Evolutionary conservation across 176 grass and related monocot species (phyloP), one percentile per base, ranked within the genome.

Genomic region (Oryza australiensis): DNA sequence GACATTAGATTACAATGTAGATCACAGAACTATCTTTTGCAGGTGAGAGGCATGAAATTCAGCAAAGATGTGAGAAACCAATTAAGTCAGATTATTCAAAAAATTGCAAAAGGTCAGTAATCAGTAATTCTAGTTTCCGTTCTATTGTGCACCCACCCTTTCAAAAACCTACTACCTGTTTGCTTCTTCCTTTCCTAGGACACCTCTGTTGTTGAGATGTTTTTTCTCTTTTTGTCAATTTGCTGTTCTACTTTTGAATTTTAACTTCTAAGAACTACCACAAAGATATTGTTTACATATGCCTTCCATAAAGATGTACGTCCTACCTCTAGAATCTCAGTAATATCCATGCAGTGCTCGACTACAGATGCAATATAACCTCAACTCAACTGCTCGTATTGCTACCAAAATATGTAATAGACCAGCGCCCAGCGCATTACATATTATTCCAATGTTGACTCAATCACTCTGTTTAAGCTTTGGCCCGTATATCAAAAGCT

Each of bases 21-120:
- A 82, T n/a, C 24, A 62, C 11, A 12, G 16, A 34, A 70, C 32
- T 75, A 34, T 76, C 20, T 63, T 84, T 83, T 86, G 38, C 82
- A 98, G 95, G 84, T 90, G 26, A 86, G 95, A 27, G 82, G 90
- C 84, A 94, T 98, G 95, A 98, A 81, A 74, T 98, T 98, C 28
- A 87, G 95, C 90, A 98, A 92, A 93, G 92, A 98, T 82, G 88
- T 98, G 75, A 98, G 95, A 69, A 93, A 98, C 43, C 95, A 98
- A 87, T 83, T 98, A 79, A 94, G 77, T 72, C 92, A 94, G 70
- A 93, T 98, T 64, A 79, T 98, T 76, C 78, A 91, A 34, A 98
- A 94, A 72, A 86, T 98, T 64, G 90, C 90, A 72, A 98, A 94
- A 91, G 92, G 92, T 94, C 38, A 82, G 73, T 68, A 73, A 68